Base-by-base conservation (phyloP, 1,284 basidiomycete genomes). In the Gomphus bonarii region DNA sequence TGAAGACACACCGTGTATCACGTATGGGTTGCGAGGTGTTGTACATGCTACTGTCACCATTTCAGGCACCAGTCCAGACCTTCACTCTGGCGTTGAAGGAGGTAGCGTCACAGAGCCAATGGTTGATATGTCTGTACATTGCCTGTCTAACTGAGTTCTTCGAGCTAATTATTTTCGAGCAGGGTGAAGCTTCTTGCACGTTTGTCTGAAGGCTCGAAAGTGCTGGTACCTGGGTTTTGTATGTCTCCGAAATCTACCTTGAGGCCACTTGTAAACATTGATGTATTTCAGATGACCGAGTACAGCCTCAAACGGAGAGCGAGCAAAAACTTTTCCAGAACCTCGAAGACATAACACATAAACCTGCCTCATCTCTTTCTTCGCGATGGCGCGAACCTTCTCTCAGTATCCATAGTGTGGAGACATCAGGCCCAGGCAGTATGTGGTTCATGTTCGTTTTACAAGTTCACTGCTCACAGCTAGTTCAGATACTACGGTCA, bases 21-120 rank as follows among this genome's bases (percentile, higher is more conserved):
- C 95, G 0, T 95, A 97, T 66, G 95, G 95, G 2, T 74, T 98
- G 62, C 81, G 95, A 51, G 95, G 95, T 0, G 95, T 99, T 2
- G 82, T 97, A 0, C 88, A 91, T 65, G 91, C 88, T 42, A 80
- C 81, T 35, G 70, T 95, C 16, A 78, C 84, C 73, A 86, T 94
- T 51, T 77, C 78, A 8, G 88, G 80, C 62, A 70, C 75, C 28
- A 73, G 79, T 14, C 84, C 87, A 0, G 92, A 95, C 65, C 73
- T 89, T 46, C 92, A 95, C 68, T 94, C 91, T 11, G 95, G 95
- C 62, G 82, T 98, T 8, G 91, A 97, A 64, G 95, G 95, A 40
- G 95, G 95, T 28, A 87, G 83, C 1, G 80, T 86, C 1, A 75
- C 75, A 3, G 95, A 97, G 69, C 93, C 94, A 0, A 95, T 97